phyloP scores from a whole-genome alignment of 805 yeast species.

The Tetrapisispora arboricola region DNA sequence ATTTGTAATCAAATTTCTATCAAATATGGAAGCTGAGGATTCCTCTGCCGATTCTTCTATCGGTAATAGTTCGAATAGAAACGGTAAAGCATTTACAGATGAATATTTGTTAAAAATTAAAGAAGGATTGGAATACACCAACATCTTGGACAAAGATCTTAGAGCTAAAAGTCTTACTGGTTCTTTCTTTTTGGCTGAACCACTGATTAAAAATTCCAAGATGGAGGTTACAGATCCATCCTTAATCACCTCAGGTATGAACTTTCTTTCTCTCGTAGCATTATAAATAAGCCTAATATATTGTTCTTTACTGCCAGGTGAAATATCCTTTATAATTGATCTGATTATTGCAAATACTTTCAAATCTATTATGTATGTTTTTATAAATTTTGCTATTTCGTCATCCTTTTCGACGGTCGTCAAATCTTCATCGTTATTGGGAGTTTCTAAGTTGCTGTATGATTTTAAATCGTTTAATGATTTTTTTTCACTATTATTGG shows the following conservation, averaged over 20 bases:
- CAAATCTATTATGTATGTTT: slow-evolving; percentile 13
- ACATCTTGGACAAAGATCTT: slow-evolving; percentile 35
- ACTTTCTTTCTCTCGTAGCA: slow-evolving; percentile 16
- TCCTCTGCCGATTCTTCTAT: background rate
- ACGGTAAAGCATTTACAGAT: slow-evolving; percentile 34
- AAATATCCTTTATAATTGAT: slow-evolving; percentile 7
- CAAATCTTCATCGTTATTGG: slow-evolving; percentile 10
- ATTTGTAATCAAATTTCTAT: slow-evolving; percentile 13
- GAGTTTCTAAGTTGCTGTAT: slow-evolving; percentile 24
- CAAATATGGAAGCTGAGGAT: slow-evolving; percentile 4
- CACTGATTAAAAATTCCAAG: slow-evolving; percentile 29
- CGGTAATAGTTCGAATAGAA: slow-evolving; percentile 34
- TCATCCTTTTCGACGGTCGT: slow-evolving; percentile 9
- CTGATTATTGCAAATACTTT: slow-evolving; percentile 17
- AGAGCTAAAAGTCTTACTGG: slow-evolving; percentile 29
- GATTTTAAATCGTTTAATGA: slow-evolving; percentile 23
- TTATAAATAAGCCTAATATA: slow-evolving; percentile 26
- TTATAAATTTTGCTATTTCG: slow-evolving; percentile 14
- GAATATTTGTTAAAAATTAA: slow-evolving; percentile 35
- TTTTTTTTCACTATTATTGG: slow-evolving; percentile 9
- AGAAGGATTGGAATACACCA: slow-evolving; percentile 38
- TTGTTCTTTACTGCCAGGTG: slow-evolving; percentile 25
- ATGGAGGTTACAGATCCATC: slow-evolving; percentile 40
- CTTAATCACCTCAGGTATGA: slow-evolving; percentile 27
- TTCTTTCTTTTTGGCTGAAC: slow-evolving; percentile 6